A percentile compares a stretch with the other conserved stretches of the same genome.
Evolutionary conservation across 495 filamentous ascomycete species (phyloP).

Genomic region (Trichocladium uniseriatum): DNA sequence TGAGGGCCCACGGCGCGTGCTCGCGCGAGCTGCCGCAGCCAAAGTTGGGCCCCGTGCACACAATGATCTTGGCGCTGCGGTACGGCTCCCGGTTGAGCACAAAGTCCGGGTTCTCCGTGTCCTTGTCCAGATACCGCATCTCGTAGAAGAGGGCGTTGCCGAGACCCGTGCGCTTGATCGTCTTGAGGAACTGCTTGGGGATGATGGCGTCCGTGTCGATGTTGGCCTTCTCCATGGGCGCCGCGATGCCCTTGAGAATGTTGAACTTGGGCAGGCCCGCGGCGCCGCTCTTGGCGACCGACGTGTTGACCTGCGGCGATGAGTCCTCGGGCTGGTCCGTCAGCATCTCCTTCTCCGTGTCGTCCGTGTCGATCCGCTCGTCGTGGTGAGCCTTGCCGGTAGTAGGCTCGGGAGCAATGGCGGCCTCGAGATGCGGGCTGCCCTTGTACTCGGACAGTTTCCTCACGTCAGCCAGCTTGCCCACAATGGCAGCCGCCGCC

Average conservation of each 20-base stretch:
- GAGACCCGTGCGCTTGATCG: conserved; percentile 94
- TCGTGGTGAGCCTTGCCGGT: conserved; percentile 51
- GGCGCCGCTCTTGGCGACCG: conserved; percentile 41
- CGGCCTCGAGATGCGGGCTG: conserved; percentile 37
- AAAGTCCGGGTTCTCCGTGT: conserved; percentile 68
- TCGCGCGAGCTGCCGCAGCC: conserved; percentile 90
- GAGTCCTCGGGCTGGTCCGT: conserved; percentile 67
- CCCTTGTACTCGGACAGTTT: conserved; percentile 56
- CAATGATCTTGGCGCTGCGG: conserved; percentile 76
- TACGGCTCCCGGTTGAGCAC: conserved; percentile 88
- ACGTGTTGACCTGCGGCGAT: conserved; percentile 50
- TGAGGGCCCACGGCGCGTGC: conserved; percentile 94
- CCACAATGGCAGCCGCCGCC: conserved; percentile 78
- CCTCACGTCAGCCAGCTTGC: conserved; percentile 85
- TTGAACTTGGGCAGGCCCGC: conserved; percentile 72
- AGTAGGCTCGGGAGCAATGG: conserved; percentile 19
- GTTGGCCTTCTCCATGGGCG: conserved; percentile 78
- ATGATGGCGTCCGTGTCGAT: conserved; percentile 98
- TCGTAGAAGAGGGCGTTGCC: conserved; percentile 80
- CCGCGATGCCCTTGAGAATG: conserved; percentile 74
- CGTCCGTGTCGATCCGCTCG: conserved; percentile 62
- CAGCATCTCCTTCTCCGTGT: conserved; percentile 62
- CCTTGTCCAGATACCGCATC: conserved; percentile 65
- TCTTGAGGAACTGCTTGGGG: conserved; percentile 98
- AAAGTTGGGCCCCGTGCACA: conserved; percentile 90